phyloP scores from a whole-genome alignment of 2,329 filamentous ascomycete genomes.

The Colletotrichum musicola region DNA sequence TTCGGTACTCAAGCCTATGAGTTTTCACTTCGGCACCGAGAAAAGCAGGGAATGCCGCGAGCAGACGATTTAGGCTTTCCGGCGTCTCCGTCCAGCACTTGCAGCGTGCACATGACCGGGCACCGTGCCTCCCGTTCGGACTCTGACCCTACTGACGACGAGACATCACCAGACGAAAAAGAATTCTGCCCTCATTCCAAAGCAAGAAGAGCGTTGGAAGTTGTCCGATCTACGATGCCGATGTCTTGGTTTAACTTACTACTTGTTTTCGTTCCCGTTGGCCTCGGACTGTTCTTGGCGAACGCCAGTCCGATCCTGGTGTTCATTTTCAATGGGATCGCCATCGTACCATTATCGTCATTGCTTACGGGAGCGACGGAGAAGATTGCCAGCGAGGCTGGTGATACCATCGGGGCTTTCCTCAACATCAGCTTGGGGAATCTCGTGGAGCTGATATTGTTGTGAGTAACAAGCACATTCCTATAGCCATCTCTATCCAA shows the following conservation, averaged over 20 bases:
- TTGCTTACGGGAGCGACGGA: slow-evolving; percentile 71
- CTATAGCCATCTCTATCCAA: not conserved
- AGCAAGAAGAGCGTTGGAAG: too few species aligned
- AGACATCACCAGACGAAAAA: not conserved
- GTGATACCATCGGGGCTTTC: slow-evolving; percentile 70
- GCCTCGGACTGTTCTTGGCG: slow-evolving; percentile 66
- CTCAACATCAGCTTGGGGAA: slow-evolving; percentile 74
- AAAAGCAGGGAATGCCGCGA: not conserved
- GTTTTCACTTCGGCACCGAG: too few species aligned
- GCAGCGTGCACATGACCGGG: not conserved
- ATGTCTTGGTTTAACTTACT: slow-evolving; percentile 72
- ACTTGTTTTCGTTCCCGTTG: slow-evolving; percentile 78
- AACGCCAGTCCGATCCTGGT: slow-evolving; percentile 54
- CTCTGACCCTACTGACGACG: not conserved
- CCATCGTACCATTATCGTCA: slow-evolving; percentile 70
- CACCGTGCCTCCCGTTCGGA: not conserved
- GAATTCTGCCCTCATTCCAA: not conserved
- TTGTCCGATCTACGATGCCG: slow-evolving; percentile 42
- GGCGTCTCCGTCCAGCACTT: not conserved
- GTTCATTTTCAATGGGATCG: slow-evolving; percentile 72
- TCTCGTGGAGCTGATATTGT: slow-evolving; percentile 72
- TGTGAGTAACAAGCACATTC: slow-evolving; percentile 51
- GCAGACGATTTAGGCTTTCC: slow-evolving; percentile 14
- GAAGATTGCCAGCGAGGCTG: slow-evolving; percentile 67
- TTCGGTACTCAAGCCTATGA: too few species aligned